Conservation (phyloP, 208 protist species). For the Herpetomonas tarakana region DNA sequence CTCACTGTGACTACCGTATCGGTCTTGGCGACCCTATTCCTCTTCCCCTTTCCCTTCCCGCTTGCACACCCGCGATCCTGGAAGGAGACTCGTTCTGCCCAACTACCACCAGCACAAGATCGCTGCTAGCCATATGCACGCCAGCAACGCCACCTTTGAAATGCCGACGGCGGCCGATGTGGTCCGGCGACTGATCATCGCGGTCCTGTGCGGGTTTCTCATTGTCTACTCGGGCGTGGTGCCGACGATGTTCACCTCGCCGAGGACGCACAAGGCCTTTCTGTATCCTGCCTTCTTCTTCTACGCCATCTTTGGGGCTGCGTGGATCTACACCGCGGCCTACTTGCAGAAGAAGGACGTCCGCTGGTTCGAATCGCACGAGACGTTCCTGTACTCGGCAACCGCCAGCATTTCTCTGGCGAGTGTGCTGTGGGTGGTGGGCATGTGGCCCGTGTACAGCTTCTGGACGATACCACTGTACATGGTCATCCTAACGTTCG, state of each 20-base stretch:
- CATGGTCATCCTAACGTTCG: slow-evolving; percentile 22
- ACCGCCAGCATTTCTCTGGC: slow-evolving; percentile 27
- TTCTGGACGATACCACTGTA: slow-evolving; percentile 55
- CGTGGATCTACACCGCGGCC: slow-evolving; percentile 68
- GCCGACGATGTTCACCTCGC: slow-evolving; percentile 44
- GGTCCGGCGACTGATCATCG: slow-evolving; percentile 16
- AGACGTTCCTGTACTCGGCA: slow-evolving; percentile 42
- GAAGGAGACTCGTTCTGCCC: too few species aligned
- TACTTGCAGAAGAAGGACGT: slow-evolving; percentile 50
- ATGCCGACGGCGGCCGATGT: slow-evolving; percentile 20
- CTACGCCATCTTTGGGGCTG: slow-evolving; percentile 51
- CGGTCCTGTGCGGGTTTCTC: slow-evolving; percentile 14
- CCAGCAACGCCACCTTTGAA: slow-evolving; percentile 12
- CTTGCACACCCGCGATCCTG: too few species aligned
- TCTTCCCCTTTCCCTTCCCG: too few species aligned
- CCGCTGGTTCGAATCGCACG: slow-evolving; percentile 62
- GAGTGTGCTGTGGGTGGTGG: slow-evolving; percentile 55
- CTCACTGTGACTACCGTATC: too few species aligned
- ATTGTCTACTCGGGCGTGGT: slow-evolving; percentile 46
- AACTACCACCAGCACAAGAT: too few species aligned
- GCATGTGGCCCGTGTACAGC: slow-evolving; percentile 68
- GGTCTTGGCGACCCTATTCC: too few species aligned
- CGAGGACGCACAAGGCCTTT: slow-evolving; percentile 24
- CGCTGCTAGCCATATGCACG: too few species aligned
- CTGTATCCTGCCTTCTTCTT: slow-evolving; percentile 46